Base-by-base conservation (phyloP, 495 filamentous ascomycete genomes). In the Pseudomonodictys pantanalensis region DNA sequence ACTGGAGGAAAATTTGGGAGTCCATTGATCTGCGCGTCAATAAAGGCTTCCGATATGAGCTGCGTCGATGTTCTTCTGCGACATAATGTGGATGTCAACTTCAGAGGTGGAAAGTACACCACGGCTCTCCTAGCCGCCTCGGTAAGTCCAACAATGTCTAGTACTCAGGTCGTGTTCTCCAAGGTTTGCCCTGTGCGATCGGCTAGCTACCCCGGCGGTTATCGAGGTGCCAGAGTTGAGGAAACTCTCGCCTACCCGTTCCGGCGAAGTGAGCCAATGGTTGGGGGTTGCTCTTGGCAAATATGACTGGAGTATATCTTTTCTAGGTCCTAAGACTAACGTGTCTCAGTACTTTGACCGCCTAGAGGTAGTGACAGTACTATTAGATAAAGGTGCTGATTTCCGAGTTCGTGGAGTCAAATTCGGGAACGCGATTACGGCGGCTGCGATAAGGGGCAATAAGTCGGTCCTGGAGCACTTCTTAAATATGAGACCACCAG, bases 21-120 rank as follows among this genome's bases (percentile, higher is more conserved):
- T n/a, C 1, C 39, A 8, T 10, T 56, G 3, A 12, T 45, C 17
- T 38, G 70, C 12, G 76, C 75, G 0, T 62, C 64, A 42, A 38
- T 61, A 12, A 59, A 48, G 20, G 38, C 38, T 7, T 71, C 67
- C 2, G 39, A 72, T 56, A 1, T 62, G 1, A 35, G 62, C 0
- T 60, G 73, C 38, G 60, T 75, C 46, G 43, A 67, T 29, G 28
- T 61, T 30, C 58, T 74, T 23, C 56, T 76, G 5, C 54, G 26
- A 24, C 51, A 53, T 9, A 68, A 64, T 17, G 71, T 69, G 38
- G 48, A 75, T 20, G 53, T 75, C 22, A 70, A 73, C 50, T 68
- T 24, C 17, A 20, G 20, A 1, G 58, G 58, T 3, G 64, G 59
- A 6, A 52, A 63, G 24, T 66, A 62, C 56, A 64, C 54, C 22